Evolutionary conservation across 495 filamentous ascomycete species (phyloP).

Genomic region (Aspergillus leporis): DNA sequence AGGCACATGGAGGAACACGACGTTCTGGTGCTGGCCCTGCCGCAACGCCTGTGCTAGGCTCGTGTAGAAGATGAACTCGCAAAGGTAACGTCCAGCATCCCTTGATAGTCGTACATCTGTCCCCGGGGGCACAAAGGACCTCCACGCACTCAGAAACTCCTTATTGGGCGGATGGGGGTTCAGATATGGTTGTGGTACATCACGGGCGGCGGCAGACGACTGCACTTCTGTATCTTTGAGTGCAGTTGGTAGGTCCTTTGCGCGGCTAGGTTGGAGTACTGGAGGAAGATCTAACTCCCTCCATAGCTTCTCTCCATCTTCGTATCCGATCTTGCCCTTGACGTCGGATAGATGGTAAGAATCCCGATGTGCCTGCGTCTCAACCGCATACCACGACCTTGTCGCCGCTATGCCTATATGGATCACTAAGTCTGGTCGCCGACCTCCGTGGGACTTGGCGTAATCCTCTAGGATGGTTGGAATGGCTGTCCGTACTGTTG

Average conservation of each 20-base stretch:
- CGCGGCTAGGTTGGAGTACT: conserved; percentile 33
- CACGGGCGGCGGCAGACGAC: neutral
- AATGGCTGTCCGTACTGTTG: conserved; percentile 58
- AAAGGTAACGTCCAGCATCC: conserved; percentile 79
- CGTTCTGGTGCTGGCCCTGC: conserved; percentile 51
- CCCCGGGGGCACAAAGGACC: conserved; percentile 30
- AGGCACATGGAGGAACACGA: conserved; percentile 82
- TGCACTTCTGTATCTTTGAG: neutral
- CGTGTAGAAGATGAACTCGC: conserved; percentile 85
- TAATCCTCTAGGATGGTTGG: conserved; percentile 54
- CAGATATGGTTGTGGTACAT: conserved; percentile 2
- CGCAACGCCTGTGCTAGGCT: conserved; percentile 59
- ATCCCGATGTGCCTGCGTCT: conserved; percentile 69
- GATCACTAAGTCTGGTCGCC: conserved; percentile 63
- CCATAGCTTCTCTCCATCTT: conserved; percentile 53
- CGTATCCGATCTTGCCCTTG: conserved; percentile 55
- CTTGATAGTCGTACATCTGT: conserved; percentile 65
- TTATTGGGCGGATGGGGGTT: conserved; percentile 34
- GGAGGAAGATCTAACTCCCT: conserved; percentile 40
- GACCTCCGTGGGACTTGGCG: conserved; percentile 35
- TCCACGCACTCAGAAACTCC: conserved; percentile 39
- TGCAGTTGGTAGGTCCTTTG: conserved; percentile 9
- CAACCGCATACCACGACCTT: conserved; percentile 65
- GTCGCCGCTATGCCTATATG: conserved; percentile 84
- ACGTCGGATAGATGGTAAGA: conserved; percentile 73